phyloP scores from a whole-genome alignment of 1,284 basidiomycete genomes.

The Melanopsichium pennsylvanicum region DNA sequence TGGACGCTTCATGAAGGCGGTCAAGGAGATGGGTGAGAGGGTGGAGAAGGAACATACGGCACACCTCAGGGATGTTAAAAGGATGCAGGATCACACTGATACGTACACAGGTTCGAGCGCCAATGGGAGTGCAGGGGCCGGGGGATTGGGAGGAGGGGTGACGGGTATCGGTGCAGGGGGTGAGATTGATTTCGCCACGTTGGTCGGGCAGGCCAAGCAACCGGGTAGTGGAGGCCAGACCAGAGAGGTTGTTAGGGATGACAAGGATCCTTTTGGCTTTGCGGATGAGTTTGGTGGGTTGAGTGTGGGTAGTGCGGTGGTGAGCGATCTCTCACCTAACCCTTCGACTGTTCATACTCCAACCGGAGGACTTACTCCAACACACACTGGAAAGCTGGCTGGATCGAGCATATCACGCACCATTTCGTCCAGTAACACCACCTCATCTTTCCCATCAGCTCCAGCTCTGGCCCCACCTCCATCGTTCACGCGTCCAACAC shows the following conservation, averaged over 20 bases:
- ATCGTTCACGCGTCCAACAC: slow-evolving; percentile 9
- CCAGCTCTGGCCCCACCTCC: slow-evolving; percentile 29
- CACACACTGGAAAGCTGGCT: slow-evolving; percentile 25
- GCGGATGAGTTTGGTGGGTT: slow-evolving; percentile 28
- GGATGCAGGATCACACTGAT: slow-evolving; percentile 59
- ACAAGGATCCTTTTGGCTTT: slow-evolving; percentile 50
- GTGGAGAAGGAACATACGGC: slow-evolving; percentile 82
- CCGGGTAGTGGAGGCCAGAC: slow-evolving; percentile 12
- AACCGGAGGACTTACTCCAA: slow-evolving; percentile 31
- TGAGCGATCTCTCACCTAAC: slow-evolving; percentile 28
- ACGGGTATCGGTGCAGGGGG: slow-evolving; percentile 44
- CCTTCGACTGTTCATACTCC: slow-evolving; percentile 15
- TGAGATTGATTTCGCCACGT: slow-evolving; percentile 61
- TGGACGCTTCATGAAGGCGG: slow-evolving; percentile 68
- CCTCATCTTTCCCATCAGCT: neutral
- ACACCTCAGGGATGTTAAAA: slow-evolving; percentile 46
- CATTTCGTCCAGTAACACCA: neutral
- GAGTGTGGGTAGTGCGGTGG: slow-evolving; percentile 5
- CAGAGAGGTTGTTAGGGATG: slow-evolving; percentile 23
- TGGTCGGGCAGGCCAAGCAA: slow-evolving; percentile 52
- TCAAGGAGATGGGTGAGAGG: slow-evolving; percentile 72
- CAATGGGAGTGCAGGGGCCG: slow-evolving; percentile 2
- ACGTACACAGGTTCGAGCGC: slow-evolving; percentile 35
- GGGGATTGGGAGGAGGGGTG: slow-evolving; percentile 24
- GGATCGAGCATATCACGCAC: neutral